phyloP scores from a whole-genome alignment of 768 basidiomycete genomes.

The Pleurotus cornucopiae region DNA sequence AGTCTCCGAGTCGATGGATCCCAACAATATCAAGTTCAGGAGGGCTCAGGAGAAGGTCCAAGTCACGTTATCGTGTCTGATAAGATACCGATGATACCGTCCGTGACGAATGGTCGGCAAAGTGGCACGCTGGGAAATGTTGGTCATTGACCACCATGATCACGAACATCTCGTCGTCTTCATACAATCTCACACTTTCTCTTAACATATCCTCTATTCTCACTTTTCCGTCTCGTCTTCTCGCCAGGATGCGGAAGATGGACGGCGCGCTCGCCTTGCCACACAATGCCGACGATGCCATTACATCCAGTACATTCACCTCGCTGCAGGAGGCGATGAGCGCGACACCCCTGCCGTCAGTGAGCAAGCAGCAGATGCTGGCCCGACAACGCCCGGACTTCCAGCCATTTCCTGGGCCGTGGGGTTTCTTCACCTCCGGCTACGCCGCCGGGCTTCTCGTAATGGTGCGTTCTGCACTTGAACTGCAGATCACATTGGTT shows the following conservation, averaged over 20 bases:
- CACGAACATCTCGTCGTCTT: background rate
- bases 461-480: constrained; percentile 41
- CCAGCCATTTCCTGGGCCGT: constrained; percentile 50
- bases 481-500: too few species aligned
- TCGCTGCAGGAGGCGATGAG: constrained; percentile 8
- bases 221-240: constrained; percentile 33
- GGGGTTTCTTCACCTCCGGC: constrained; percentile 70
- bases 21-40: too few species aligned
- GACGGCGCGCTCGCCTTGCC: constrained; percentile 20
- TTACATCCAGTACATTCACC: constrained; percentile 6
- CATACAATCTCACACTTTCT: constrained; percentile 32
- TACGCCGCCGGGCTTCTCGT: constrained; percentile 65
- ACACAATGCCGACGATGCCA: constrained; percentile 13
- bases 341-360: constrained; percentile 7
- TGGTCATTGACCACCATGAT: background rate
- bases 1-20: too few species aligned
- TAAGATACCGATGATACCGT: too few species aligned
- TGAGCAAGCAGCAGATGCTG: constrained; percentile 10
- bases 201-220: constrained; percentile 44
- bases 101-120: too few species aligned
- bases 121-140: background rate
- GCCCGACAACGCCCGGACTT: background rate
- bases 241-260: constrained; percentile 33
- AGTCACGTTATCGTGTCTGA: too few species aligned
- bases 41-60: too few species aligned